Percentiles rank a stretch among this genome's conserved stretches.
Evolutionary conservation across 106 monocot species (phyloP).

Genomic region (Phalaenopsis equestris): DNA sequence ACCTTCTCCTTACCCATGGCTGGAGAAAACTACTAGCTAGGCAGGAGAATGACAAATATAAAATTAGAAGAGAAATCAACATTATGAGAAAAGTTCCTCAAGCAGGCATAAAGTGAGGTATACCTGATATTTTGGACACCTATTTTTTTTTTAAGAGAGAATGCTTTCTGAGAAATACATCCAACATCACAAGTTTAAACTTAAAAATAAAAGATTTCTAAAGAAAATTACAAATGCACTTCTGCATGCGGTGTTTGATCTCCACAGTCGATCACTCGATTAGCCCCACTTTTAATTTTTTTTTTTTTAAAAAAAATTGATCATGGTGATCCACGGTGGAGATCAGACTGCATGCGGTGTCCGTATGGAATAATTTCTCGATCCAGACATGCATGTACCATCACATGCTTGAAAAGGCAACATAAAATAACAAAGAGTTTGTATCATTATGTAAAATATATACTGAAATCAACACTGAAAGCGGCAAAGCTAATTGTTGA

Average conservation of each 20-base stretch:
- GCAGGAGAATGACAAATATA: neutral
- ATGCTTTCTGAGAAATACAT: neutral
- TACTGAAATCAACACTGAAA: neutral
- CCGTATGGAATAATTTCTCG: too few relatives aligned
- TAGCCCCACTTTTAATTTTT: too few relatives aligned
- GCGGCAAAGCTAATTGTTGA: neutral
- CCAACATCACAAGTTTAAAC: neutral
- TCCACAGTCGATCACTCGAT: too few relatives aligned
- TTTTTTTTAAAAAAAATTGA: too few relatives aligned
- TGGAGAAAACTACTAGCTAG: neutral
- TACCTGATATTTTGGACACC: neutral
- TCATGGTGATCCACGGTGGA: too few relatives aligned
- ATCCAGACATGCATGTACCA: neutral
- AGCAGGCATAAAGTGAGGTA: neutral
- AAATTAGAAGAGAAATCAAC: neutral
- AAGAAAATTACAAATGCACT: too few relatives aligned
- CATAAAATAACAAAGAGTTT: neutral
- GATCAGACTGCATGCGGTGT: too few relatives aligned
- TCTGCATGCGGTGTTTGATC: too few relatives aligned
- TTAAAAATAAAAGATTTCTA: neutral
- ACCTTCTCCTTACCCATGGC: conserved; percentile 36
- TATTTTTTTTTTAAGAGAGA: neutral
- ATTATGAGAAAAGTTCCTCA: neutral
- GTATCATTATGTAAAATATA: too few relatives aligned
- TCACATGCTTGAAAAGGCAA: neutral